A percentile compares a stretch with the other conserved stretches of the same genome.
Conservation (phyloP, 768 basidiomycete species). For the Boletus speciosus region DNA sequence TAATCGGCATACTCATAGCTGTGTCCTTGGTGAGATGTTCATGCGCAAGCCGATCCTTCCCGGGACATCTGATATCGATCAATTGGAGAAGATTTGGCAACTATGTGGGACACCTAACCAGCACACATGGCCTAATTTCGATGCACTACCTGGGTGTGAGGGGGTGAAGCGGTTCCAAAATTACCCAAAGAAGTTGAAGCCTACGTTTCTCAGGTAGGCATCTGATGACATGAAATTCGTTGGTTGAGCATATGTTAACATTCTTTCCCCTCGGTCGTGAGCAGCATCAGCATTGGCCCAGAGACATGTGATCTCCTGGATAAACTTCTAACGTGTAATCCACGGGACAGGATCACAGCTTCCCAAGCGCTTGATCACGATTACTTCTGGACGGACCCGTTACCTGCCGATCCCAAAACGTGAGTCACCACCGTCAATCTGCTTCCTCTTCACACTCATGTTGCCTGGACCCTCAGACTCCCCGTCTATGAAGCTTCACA, state of each 20-base stretch:
- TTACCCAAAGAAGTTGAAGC: conserved; percentile 52
- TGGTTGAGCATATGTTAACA: conserved; percentile 2
- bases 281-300: conserved; percentile 51
- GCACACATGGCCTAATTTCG: conserved; percentile 76
- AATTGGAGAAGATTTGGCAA: conserved; percentile 83
- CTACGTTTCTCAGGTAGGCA: conserved; percentile 58
- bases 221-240: background rate
- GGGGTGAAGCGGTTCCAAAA: conserved; percentile 64
- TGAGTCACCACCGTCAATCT: conserved; percentile 32
- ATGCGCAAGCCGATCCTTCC: conserved; percentile 79
- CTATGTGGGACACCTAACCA: conserved; percentile 88
- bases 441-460: background rate
- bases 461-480: conserved; percentile 40
- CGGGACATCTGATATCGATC: conserved; percentile 87
- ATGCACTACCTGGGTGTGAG: conserved; percentile 73
- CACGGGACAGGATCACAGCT: conserved; percentile 80
- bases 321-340: conserved; percentile 78
- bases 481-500: conserved; percentile 80
- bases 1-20: conserved; percentile 43
- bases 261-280: conserved; percentile 1
- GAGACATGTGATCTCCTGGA: conserved; percentile 83
- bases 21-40: conserved; percentile 98
- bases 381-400: conserved; percentile 91
- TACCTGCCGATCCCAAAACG: conserved; percentile 84
- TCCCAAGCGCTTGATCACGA: conserved; percentile 84